A percentile compares a stretch with the other conserved stretches of the same genome.
Conservation (phyloP, 129 eudicot species). For the Scalesia atractyloides region DNA sequence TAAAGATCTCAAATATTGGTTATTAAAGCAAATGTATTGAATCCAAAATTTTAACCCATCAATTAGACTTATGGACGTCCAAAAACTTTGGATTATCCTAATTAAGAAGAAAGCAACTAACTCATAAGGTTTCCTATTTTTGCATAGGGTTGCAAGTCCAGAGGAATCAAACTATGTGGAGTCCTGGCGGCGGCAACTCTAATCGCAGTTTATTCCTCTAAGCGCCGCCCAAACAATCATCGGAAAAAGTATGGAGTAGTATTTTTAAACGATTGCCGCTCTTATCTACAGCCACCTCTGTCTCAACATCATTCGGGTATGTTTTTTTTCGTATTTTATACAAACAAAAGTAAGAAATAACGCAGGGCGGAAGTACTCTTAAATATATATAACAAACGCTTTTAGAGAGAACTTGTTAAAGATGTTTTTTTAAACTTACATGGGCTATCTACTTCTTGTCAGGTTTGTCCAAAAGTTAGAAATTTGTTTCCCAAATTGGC, state of each 20-base stretch:
- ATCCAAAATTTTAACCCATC: too few relatives aligned
- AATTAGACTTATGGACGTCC: too few relatives aligned
- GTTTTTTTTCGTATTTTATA: background rate
- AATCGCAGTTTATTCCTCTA: conserved; percentile 46
- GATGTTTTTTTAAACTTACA: background rate
- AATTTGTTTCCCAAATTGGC: too few relatives aligned
- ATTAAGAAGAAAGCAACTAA: too few relatives aligned
- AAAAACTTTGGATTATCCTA: too few relatives aligned
- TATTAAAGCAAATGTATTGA: too few relatives aligned
- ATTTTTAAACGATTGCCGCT: conserved; percentile 51
- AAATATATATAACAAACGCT: background rate
- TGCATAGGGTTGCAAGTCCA: conserved; percentile 47
- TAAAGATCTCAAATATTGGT: too few relatives aligned
- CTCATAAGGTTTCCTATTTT: too few relatives aligned
- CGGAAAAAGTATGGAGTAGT: conserved; percentile 56
- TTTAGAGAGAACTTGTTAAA: background rate
- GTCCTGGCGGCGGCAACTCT: conserved; percentile 45
- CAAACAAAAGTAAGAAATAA: background rate
- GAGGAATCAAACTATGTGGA: conserved; percentile 64
- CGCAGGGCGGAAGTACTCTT: background rate
- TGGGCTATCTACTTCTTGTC: background rate
- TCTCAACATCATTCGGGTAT: conserved; percentile 43
- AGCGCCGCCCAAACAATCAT: conserved; percentile 2
- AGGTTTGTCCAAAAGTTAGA: too few relatives aligned
- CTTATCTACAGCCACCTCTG: conserved; percentile 50